Base-by-base conservation (phyloP, 1,139 yeast genomes). In the Suhomyces ambrosiae region DNA sequence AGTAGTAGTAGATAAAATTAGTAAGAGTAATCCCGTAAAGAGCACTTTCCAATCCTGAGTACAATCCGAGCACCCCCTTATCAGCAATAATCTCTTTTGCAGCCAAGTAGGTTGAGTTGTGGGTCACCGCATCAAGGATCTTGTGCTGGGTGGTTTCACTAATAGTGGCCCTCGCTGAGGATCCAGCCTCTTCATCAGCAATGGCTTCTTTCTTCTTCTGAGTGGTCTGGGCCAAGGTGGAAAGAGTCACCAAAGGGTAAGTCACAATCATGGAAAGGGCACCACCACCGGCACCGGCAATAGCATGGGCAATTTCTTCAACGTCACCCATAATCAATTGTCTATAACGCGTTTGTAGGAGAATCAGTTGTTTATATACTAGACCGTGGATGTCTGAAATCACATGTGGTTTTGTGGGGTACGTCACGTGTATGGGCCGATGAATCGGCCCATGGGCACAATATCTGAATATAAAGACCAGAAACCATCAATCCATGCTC, bases 271-370 rank as follows among this genome's bases (percentile, higher is more conserved):
- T 85, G 7, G 95, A 79, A 31, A 87, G 74, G 27, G 94, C 89
- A 15, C 97, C 97, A 24, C 96, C 96, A 9, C 92, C 85, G 33
- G 96, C 95, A 10, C 97, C 97, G 9, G 96, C 86, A 15, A 89
- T 63, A 11, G 96, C 96, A 56, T 89, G 96, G 27, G 94, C 90
- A 27, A 78, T 59, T 48, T 80, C 81, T 49, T 76, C 79, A 15
- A 56, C 51, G 39, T 61, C 67, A n/a, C 65, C 53, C 71, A 65
- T 65, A 5, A n/a, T n/a, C n/a, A 13, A 24, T 33, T 23, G 17
- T 13, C 7, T n/a, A 7, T 15, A 15, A 27, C 30, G 30, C 30
- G 30, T 27, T 14, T 7, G 9, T 16, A 13, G 22, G 12, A 8
- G 12, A 13, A 16, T 3, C 9, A 16, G 30, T 9, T 27, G 30